Base-by-base conservation (phyloP, 2,329 filamentous ascomycete genomes). In the Exophiala oligosperma region DNA sequence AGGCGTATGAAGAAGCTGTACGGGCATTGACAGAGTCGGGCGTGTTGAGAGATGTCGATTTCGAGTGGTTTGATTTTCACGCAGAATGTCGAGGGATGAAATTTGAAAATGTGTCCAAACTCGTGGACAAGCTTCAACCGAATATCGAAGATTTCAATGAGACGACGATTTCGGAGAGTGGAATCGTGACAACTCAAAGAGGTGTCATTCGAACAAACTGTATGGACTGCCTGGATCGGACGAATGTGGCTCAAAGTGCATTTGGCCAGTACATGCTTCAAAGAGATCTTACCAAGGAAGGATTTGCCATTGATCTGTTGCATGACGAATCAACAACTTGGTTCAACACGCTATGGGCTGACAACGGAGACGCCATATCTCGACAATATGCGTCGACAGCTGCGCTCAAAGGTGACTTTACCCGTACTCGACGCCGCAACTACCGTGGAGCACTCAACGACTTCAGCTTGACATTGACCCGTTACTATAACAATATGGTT, bases 41-140 rank as follows among this genome's bases (percentile, higher is more conserved):
- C 5, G 78, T 80, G 3, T 71, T 80, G 21, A 79, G 84, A 58
- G 79, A 78, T 8, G 74, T 94, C 11, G 81, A 79, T 0, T 95
- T 96, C 68, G 91, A 96, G 70, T 99, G 94, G 94, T 99, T 97
- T 67, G 94, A 99, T 70, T 99, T 99, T 68, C 94, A 97, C 72
- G 82, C 86, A 17, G 90, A 90, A 28, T 97, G 94, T 69, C 88
- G 91, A 14, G 94, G 94, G 0, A 97, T 99, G 93, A 95, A 91
- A 66, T 99, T 97, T 69, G 93, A 97, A 69, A 97, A 97, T 59
- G 92, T 97, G 11, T 89, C 86, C 56, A 79, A 88, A 28, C 81
- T 99, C 1, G 81, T 99, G 52, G 82, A 91, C 48, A 85, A 79
- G 0, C 74, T 97, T 3, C 83, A 83, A 28, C 75, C 80, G 3